These are phyloP conservation scores for Piper longum DNA, from an alignment of 164 flowering plant species.

Conservation along the genomic window DNA sequence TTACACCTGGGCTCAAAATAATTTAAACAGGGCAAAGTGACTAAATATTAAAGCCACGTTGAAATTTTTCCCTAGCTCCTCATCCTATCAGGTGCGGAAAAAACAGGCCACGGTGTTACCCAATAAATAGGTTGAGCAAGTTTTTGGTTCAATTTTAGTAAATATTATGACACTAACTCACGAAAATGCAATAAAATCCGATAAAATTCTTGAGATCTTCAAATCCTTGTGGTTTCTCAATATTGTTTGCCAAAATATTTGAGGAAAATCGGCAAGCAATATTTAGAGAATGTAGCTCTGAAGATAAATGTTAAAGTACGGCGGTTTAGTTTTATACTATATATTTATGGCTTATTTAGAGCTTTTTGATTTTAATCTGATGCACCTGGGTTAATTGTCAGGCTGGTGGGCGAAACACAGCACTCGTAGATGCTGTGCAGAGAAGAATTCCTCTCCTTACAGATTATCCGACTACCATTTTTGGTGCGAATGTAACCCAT, in stretches of 20 bases:
- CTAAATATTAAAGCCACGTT: too few relatives aligned
- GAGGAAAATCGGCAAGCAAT: slow-evolving; percentile 2
- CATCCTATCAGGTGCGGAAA: too few relatives aligned
- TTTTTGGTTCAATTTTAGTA: too few relatives aligned
- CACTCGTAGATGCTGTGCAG: slow-evolving; percentile 25
- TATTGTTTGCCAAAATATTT: slow-evolving; percentile 18
- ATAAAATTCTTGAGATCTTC: too few relatives aligned
- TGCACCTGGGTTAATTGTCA: not conserved
- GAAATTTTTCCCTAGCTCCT: too few relatives aligned
- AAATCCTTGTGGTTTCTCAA: slow-evolving; percentile 15
- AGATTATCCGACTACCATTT: slow-evolving; percentile 35
- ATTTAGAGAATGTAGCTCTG: slow-evolving; percentile 20
- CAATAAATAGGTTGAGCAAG: too few relatives aligned
- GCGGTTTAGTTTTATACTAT: not conserved
- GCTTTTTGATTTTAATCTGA: too few relatives aligned
- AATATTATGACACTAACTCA: too few relatives aligned
- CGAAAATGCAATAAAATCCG: too few relatives aligned
- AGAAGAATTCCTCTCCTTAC: slow-evolving; percentile 24
- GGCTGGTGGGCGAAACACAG: slow-evolving; percentile 46
- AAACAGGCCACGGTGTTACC: too few relatives aligned
- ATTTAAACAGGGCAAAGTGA: too few relatives aligned
- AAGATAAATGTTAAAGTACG: slow-evolving; percentile 51
- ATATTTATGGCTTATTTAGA: not conserved
- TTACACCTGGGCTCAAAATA: too few relatives aligned
- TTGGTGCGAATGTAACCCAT: slow-evolving; percentile 65